These are phyloP conservation scores for Sordariomycetes sp. DNA, from an alignment of 2,329 filamentous ascomycete species.

Conservation along the genomic window DNA sequence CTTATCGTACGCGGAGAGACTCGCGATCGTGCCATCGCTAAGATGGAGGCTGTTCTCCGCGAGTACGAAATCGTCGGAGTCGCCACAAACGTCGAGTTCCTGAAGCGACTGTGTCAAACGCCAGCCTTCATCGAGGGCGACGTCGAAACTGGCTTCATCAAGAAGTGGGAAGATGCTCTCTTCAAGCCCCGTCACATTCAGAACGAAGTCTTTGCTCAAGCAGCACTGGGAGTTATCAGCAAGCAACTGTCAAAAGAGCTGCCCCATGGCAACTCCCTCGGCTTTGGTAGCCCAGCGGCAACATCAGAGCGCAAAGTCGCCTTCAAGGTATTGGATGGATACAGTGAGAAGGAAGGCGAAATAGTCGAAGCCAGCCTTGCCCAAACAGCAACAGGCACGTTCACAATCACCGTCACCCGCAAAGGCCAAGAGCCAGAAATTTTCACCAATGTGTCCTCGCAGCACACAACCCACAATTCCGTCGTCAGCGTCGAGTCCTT, in stretches of 20 bases:
- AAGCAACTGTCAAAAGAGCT: slow-evolving; percentile 28
- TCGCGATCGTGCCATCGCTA: slow-evolving; percentile 72
- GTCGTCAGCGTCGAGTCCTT: slow-evolving; percentile 37
- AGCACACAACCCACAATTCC: slow-evolving; percentile 18
- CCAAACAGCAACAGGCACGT: slow-evolving; percentile 37
- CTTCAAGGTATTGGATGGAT: slow-evolving; percentile 50
- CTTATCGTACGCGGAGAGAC: slow-evolving; percentile 81
- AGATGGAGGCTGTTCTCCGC: slow-evolving; percentile 69
- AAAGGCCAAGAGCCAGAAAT: slow-evolving; percentile 27
- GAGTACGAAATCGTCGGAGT: slow-evolving; percentile 89
- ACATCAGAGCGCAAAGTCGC: slow-evolving; percentile 35
- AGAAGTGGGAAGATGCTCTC: slow-evolving; percentile 73
- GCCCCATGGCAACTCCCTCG: slow-evolving; percentile 42
- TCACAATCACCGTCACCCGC: slow-evolving; percentile 34
- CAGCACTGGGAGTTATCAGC: slow-evolving; percentile 65
- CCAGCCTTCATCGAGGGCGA: slow-evolving; percentile 76
- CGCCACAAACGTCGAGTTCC: slow-evolving; percentile 92
- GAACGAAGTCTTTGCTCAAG: slow-evolving; percentile 76
- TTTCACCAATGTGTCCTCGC: slow-evolving; percentile 36
- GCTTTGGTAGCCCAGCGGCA: slow-evolving; percentile 38
- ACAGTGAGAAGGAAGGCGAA: slow-evolving; percentile 54
- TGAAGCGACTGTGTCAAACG: slow-evolving; percentile 78
- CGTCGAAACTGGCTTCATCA: slow-evolving; percentile 94
- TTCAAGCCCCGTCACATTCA: slow-evolving; percentile 55
- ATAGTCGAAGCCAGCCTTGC: slow-evolving; percentile 44